Evolutionary conservation across 805 yeast genomes (phyloP).

Genomic region (Candida khao-thaluensis): DNA sequence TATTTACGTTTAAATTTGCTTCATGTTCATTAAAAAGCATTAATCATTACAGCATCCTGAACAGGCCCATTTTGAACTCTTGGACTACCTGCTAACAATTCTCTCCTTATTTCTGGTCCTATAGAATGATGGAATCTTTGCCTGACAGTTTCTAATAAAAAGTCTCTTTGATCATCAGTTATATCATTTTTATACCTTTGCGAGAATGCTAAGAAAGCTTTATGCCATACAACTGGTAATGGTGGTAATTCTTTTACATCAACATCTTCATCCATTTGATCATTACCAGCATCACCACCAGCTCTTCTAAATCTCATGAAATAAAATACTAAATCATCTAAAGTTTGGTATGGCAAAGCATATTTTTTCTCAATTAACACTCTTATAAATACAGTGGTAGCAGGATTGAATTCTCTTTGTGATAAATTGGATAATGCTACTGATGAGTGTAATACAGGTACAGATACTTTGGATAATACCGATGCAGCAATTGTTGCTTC

Average conservation of each 20-base stretch:
- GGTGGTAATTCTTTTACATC: slow-evolving; percentile 39
- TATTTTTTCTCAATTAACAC: slow-evolving; percentile 90
- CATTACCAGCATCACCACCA: slow-evolving; percentile 35
- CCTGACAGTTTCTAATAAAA: slow-evolving; percentile 84
- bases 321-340: slow-evolving; percentile 90
- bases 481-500: slow-evolving; percentile 97
- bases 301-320: slow-evolving; percentile 85
- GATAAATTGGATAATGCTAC: slow-evolving; percentile 88
- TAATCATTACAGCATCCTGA: slow-evolving; percentile 38
- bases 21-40: slow-evolving; percentile 29
- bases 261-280: slow-evolving; percentile 26
- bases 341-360: slow-evolving; percentile 94
- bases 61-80: slow-evolving; percentile 42
- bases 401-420: slow-evolving; percentile 79
- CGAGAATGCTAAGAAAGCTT: slow-evolving; percentile 90
- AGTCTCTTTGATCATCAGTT: slow-evolving; percentile 97
- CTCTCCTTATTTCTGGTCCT: slow-evolving; percentile 94
- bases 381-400: slow-evolving; percentile 86
- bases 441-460: slow-evolving; percentile 93
- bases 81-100: slow-evolving; percentile 79
- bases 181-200: slow-evolving; percentile 96
- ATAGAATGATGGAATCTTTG: slow-evolving; percentile 85
- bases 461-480: slow-evolving; percentile 80
- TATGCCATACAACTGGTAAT: slow-evolving; percentile 96
- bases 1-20: too few species aligned